Evolutionary conservation across 306 rosid species (phyloP).

Genomic region (Quillaja saponaria): DNA sequence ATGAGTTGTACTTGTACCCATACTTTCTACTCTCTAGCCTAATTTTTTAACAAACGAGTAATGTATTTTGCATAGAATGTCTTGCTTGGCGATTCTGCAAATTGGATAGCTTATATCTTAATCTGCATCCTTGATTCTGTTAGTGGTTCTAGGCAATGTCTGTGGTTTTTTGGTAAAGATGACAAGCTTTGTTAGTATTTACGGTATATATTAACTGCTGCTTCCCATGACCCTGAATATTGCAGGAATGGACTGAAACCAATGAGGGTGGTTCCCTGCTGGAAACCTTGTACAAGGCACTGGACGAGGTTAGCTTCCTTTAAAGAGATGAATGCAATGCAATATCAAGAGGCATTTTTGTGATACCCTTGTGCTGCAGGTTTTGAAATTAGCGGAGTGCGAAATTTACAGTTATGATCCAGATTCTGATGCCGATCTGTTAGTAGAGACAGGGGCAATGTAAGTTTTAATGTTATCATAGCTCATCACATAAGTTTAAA

Average conservation of each 20-base stretch:
- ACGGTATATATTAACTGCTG: too few species aligned
- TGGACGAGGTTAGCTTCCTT: conserved; percentile 72
- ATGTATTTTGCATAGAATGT: too few species aligned
- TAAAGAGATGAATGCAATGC: conserved; percentile 21
- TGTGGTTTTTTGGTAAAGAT: too few species aligned
- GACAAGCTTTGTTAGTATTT: too few species aligned
- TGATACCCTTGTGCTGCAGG: conserved; percentile 57
- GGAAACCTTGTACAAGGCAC: conserved; percentile 71
- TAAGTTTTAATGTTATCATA: conserved; percentile 37
- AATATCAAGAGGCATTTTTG: conserved; percentile 31
- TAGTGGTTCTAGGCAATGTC: too few species aligned
- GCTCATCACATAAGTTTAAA: conserved; percentile 5
- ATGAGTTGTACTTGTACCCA: too few species aligned
- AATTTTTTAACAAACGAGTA: too few species aligned
- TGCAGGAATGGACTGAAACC: conserved; percentile 91
- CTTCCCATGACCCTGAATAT: conserved; percentile 33
- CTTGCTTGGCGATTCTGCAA: too few species aligned
- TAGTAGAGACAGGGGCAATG: conserved; percentile 81
- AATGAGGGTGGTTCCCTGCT: conserved; percentile 68
- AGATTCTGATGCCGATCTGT: conserved; percentile 79
- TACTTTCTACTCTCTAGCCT: too few species aligned
- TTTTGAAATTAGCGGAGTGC: conserved; percentile 68
- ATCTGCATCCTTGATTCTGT: too few species aligned
- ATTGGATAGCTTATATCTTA: too few species aligned
- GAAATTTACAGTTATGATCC: conserved; percentile 85